These are phyloP conservation scores for Lenwebbia sp. DNA, from an alignment of 345 rosid genomes.

Conservation along the genomic window DNA sequence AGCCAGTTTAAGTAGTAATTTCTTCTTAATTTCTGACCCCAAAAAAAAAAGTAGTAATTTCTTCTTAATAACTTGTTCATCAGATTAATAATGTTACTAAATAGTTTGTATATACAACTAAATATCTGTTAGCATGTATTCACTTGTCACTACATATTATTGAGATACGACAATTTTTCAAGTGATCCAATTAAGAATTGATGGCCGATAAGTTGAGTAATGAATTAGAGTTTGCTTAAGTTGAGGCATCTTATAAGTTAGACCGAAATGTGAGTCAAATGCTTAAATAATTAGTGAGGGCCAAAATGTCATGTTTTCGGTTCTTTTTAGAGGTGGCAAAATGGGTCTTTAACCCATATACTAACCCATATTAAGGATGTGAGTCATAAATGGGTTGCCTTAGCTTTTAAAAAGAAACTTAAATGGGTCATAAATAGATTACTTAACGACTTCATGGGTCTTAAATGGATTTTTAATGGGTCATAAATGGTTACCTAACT, in stretches of 20 bases:
- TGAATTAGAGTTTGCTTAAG: background rate
- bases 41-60: background rate
- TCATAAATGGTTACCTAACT: no score
- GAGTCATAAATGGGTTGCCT: no score
- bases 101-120: background rate
- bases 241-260: background rate
- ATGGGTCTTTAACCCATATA: no score
- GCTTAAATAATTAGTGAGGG: background rate
- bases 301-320: no score
- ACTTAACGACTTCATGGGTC: no score
- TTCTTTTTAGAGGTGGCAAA: no score
- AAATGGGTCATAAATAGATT: no score
- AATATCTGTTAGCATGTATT: background rate
- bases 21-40: background rate
- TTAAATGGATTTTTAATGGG: no score
- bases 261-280: background rate
- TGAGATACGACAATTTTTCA: no score
- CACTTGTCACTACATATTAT: background rate
- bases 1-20: background rate
- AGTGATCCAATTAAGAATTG: background rate
- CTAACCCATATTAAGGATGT: no score
- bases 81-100: background rate
- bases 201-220: background rate
- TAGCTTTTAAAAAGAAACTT: no score
- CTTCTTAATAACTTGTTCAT: background rate